Evolutionary conservation across 1,284 basidiomycete genomes (phyloP).

Genomic region (Fomitopsis pinicola): DNA sequence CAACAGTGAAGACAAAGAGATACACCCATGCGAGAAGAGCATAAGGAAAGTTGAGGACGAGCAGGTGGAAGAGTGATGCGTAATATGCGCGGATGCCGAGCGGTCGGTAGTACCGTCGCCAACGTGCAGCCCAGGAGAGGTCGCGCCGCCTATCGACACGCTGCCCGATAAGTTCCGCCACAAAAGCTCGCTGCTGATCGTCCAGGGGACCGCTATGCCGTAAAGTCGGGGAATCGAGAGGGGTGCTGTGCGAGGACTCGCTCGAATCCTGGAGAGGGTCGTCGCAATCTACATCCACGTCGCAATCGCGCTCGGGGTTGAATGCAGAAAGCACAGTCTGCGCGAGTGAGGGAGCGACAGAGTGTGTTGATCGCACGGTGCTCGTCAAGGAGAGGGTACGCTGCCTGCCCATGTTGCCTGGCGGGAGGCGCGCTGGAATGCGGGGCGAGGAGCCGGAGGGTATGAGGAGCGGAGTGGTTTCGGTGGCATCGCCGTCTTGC

Average conservation of each 20-base stretch:
- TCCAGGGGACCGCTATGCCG: constrained; percentile 10
- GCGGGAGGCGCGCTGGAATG: constrained; percentile 11
- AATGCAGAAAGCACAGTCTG: constrained; percentile 67
- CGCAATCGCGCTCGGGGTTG: constrained; percentile 37
- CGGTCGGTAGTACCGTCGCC: constrained; percentile 61
- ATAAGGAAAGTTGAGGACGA: constrained; percentile 71
- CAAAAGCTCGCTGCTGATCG: constrained; percentile 17
- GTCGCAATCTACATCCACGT: constrained; percentile 31
- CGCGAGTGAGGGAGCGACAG: constrained; percentile 56
- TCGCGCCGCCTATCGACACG: constrained; percentile 6
- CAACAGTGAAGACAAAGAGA: constrained; percentile 73
- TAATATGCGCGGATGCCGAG: constrained; percentile 52
- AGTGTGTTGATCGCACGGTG: constrained; percentile 40
- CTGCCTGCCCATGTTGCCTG: constrained; percentile 18
- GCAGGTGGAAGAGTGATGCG: constrained; percentile 58
- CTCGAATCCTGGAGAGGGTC: constrained; percentile 10
- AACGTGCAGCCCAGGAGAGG: constrained; percentile 21
- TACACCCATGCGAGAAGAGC: constrained; percentile 69
- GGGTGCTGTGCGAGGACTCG: constrained; percentile 9
- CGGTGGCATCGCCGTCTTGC: constrained; percentile 24
- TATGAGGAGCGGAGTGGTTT: constrained; percentile 40
- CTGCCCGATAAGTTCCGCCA: constrained; percentile 16
- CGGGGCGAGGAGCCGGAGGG: constrained; percentile 18
- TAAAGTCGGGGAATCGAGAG: constrained; percentile 11
- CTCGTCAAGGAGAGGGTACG: constrained; percentile 57